phyloP scores from a whole-genome alignment of 1,139 yeast species.

The Keqinozyma sinolaborantium region DNA sequence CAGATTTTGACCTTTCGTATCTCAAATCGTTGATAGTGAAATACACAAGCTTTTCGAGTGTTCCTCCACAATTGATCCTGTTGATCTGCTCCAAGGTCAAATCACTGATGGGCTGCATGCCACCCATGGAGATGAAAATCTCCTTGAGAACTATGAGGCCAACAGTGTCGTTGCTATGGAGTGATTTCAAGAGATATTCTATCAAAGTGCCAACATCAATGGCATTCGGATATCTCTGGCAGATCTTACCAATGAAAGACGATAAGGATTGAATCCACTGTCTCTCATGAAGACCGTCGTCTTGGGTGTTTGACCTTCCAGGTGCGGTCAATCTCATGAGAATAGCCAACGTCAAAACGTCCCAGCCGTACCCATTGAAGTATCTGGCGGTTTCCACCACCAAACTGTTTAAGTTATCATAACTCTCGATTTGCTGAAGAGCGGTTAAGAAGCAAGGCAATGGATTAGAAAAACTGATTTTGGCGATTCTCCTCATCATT shows the following conservation, averaged over 20 bases:
- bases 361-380: constrained; percentile 83
- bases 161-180: constrained; percentile 58
- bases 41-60: constrained; percentile 55
- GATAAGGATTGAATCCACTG: constrained; percentile 83
- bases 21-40: constrained; percentile 61
- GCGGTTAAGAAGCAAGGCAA: constrained; percentile 67
- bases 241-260: constrained; percentile 61
- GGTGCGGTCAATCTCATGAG: constrained; percentile 65
- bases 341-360: constrained; percentile 71
- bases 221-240: constrained; percentile 45
- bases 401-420: constrained; percentile 77
- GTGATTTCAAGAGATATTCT: constrained; percentile 57
- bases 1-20: constrained; percentile 45
- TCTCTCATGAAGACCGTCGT: constrained; percentile 77
- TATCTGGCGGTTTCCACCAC: constrained; percentile 80
- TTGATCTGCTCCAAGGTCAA: constrained; percentile 64
- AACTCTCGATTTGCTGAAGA: constrained; percentile 80
- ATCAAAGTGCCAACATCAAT: constrained; percentile 59
- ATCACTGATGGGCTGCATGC: constrained; percentile 66
- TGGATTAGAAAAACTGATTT: constrained; percentile 78
- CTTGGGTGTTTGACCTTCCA: constrained; percentile 66
- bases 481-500: constrained; percentile 76
- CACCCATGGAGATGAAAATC: constrained; percentile 73
- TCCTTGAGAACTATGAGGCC: constrained; percentile 72
- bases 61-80: constrained; percentile 62